Conservation (phyloP, 257 asterid genomes). For the Jacaranda mimosifolia region DNA sequence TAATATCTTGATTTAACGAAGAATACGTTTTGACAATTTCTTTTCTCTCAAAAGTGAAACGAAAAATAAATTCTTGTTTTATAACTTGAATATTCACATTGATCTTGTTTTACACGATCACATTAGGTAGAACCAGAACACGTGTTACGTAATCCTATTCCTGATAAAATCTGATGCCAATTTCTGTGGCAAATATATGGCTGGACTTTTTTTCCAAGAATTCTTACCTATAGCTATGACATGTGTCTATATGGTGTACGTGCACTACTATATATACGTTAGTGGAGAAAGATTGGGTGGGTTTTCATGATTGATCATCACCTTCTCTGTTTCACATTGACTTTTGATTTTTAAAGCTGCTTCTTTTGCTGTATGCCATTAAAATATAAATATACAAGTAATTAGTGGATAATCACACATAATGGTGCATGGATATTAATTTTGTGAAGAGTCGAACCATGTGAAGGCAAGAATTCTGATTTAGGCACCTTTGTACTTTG, state of each 20-base stretch:
- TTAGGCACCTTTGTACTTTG: background rate
- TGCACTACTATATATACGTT: background rate
- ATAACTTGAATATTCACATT: no score
- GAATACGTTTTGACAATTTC: no score
- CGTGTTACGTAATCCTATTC: background rate
- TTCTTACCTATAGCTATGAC: background rate
- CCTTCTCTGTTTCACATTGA: background rate
- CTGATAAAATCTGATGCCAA: background rate
- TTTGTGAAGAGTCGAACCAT: background rate
- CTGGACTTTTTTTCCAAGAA: background rate
- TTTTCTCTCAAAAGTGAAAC: no score
- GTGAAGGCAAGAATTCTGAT: no score
- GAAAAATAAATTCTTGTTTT: no score
- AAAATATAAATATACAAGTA: background rate
- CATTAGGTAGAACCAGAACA: background rate
- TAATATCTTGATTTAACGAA: no score
- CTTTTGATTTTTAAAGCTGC: background rate
- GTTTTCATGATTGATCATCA: background rate
- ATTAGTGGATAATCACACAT: no score
- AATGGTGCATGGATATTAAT: background rate
- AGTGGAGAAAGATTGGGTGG: slow-evolving; percentile 2
- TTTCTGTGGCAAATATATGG: background rate
- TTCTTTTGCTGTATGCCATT: background rate
- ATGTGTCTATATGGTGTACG: slow-evolving; percentile 11
- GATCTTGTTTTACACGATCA: no score